These are phyloP conservation scores for Globisporangium barbulae DNA, from an alignment of 352 stramenopile species.

Conservation along the genomic window DNA sequence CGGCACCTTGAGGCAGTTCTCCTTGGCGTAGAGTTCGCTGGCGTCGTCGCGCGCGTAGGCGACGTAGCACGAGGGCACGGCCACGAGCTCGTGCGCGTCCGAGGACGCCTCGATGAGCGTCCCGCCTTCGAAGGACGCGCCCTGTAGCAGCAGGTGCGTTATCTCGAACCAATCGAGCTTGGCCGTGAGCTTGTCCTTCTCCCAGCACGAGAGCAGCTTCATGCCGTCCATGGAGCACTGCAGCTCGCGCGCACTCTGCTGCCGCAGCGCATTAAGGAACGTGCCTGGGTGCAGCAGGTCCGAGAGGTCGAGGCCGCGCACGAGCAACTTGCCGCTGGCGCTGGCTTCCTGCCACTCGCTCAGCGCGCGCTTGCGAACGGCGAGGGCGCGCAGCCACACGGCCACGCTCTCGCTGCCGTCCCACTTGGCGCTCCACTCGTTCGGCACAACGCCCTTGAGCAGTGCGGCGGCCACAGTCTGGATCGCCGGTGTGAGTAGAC, in stretches of 20 bases:
- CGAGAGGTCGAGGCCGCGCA: conserved; percentile 78
- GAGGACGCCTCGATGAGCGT: conserved; percentile 72
- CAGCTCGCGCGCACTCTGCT: conserved; percentile 86
- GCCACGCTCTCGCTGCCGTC: conserved; percentile 70
- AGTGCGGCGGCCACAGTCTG: conserved; percentile 75
- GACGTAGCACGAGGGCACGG: conserved; percentile 77
- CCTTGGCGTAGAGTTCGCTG: conserved; percentile 73
- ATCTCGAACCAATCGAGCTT: conserved; percentile 83
- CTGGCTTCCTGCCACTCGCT: conserved; percentile 78
- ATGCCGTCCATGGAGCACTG: conserved; percentile 89
- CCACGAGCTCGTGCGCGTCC: conserved; percentile 81
- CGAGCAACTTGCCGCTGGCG: conserved; percentile 58
- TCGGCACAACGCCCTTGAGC: conserved; percentile 66
- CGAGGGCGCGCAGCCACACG: conserved; percentile 81
- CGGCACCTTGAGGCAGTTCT: conserved; percentile 70
- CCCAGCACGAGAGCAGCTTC: conserved; percentile 89
- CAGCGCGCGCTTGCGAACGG: conserved; percentile 78
- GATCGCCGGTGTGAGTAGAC: conserved; percentile 87
- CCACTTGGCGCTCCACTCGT: conserved; percentile 81
- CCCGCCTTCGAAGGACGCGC: conserved; percentile 81
- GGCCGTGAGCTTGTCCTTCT: conserved; percentile 52
- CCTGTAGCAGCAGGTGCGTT: conserved; percentile 79
- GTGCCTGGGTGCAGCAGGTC: conserved; percentile 92
- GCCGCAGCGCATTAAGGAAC: conserved; percentile 93
- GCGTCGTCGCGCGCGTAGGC: conserved; percentile 76